Percentiles rank a stretch among this genome's conserved stretches.
phyloP scores from a whole-genome alignment of 1,284 basidiomycete species.

The Paramarasmius palmivorus region DNA sequence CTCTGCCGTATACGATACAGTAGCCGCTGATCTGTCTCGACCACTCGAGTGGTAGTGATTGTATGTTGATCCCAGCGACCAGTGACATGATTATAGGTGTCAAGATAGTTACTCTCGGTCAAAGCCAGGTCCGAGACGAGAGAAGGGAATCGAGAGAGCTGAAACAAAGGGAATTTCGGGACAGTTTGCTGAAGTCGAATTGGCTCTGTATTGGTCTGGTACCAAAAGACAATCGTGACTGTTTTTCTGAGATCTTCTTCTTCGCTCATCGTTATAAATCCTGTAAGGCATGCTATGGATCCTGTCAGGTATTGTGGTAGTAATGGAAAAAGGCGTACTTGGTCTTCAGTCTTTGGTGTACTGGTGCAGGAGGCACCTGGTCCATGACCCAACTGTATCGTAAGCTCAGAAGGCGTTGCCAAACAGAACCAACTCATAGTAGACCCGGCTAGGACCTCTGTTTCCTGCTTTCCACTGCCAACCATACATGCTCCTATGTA shows the following conservation, averaged over 20 bases:
- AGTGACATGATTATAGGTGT: constrained; percentile 54
- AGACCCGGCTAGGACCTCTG: no score
- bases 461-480: no score
- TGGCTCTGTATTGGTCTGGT: constrained; percentile 60
- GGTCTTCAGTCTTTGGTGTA: no score
- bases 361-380: background rate
- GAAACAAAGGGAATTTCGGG: constrained; percentile 64
- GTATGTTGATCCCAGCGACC: constrained; percentile 50
- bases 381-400: background rate
- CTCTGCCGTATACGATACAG: constrained; percentile 59
- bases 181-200: constrained; percentile 60
- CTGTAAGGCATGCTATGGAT: background rate
- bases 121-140: constrained; percentile 56
- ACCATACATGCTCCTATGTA: no score
- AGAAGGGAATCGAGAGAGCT: constrained; percentile 50
- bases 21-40: constrained; percentile 33
- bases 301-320: background rate
- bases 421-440: no score
- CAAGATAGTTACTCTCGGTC: constrained; percentile 51
- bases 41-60: constrained; percentile 21
- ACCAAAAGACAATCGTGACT: constrained; percentile 68
- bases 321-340: no score
- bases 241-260: constrained; percentile 43
- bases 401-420: background rate
- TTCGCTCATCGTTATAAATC: background rate